A percentile compares a stretch with the other conserved stretches of the same genome.
phyloP scores from a whole-genome alignment of 2,329 filamentous ascomycete species.

The Calonectria leucothoes region DNA sequence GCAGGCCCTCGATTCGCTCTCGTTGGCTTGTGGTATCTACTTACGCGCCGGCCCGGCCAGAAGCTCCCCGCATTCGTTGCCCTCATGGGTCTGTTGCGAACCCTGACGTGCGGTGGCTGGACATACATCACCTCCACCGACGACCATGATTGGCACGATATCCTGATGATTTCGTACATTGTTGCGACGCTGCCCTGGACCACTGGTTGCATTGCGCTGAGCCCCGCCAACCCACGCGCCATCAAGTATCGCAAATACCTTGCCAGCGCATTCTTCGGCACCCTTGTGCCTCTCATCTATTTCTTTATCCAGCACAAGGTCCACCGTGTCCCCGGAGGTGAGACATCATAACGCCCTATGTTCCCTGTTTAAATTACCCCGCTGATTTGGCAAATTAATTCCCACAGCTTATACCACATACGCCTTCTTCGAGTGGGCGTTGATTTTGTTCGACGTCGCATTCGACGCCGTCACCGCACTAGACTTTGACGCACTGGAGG shows the following conservation, averaged over 20 bases:
- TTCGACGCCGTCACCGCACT: slow-evolving; percentile 96
- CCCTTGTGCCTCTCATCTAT: slow-evolving; percentile 89
- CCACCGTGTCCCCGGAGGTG: slow-evolving; percentile 92
- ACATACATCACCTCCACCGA: slow-evolving; percentile 99
- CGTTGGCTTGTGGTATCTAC: slow-evolving; percentile 90
- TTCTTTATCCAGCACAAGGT: slow-evolving; percentile 99
- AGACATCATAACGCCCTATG: slow-evolving; percentile 44
- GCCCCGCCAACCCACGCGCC: slow-evolving; percentile 83
- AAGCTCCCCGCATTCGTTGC: slow-evolving; percentile 85
- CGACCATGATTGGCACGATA: slow-evolving; percentile 98
- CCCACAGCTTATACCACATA: slow-evolving; percentile 91
- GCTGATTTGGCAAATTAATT: slow-evolving; percentile 26
- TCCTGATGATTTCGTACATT: slow-evolving; percentile 99
- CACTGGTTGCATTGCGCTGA: slow-evolving; percentile 86
- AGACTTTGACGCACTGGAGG: slow-evolving; percentile 90
- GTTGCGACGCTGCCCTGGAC: slow-evolving; percentile 97
- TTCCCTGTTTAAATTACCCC: background rate
- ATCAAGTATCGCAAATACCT: slow-evolving; percentile 91
- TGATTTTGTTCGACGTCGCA: slow-evolving; percentile 93
- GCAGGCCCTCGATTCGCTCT: slow-evolving; percentile 89
- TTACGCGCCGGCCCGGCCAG: slow-evolving; percentile 81
- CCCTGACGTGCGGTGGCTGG: slow-evolving; percentile 96
- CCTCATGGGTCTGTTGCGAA: slow-evolving; percentile 84
- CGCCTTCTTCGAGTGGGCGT: slow-evolving; percentile 96
- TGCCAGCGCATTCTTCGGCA: slow-evolving; percentile 87